These are phyloP conservation scores for Talaromyces sp. DNA, from an alignment of 2,329 filamentous ascomycete genomes.

Conservation along the genomic window DNA sequence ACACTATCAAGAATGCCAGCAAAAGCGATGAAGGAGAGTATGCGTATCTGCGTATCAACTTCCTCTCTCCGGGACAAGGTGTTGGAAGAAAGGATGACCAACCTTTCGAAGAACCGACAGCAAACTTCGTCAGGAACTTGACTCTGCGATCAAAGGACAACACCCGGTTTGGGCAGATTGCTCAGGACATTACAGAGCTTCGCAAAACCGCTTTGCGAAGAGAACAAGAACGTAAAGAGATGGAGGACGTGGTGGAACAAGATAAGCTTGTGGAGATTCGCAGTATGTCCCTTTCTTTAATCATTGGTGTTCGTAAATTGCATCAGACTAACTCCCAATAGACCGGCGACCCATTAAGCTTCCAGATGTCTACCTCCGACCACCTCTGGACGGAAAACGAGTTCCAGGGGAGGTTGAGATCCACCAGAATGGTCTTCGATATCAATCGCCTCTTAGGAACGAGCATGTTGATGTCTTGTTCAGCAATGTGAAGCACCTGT, in stretches of 20 bases:
- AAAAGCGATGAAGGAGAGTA: slow-evolving; percentile 95
- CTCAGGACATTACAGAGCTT: slow-evolving; percentile 89
- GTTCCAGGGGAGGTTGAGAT: slow-evolving; percentile 95
- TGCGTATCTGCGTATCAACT: slow-evolving; percentile 92
- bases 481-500: slow-evolving; percentile 96
- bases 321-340: slow-evolving; percentile 46
- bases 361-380: slow-evolving; percentile 92
- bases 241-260: slow-evolving; percentile 98
- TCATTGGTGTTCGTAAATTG: neutral
- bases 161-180: slow-evolving; percentile 82
- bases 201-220: slow-evolving; percentile 88
- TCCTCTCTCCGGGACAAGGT: slow-evolving; percentile 92
- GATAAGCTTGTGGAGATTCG: slow-evolving; percentile 94
- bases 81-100: slow-evolving; percentile 96
- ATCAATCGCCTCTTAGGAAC: slow-evolving; percentile 73
- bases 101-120: slow-evolving; percentile 91
- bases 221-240: slow-evolving; percentile 98
- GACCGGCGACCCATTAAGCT: slow-evolving; percentile 85
- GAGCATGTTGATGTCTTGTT: slow-evolving; percentile 92
- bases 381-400: slow-evolving; percentile 92
- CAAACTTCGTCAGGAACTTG: slow-evolving; percentile 91
- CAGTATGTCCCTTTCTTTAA: slow-evolving; percentile 53
- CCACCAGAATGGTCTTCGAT: slow-evolving; percentile 97
- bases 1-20: slow-evolving; percentile 97
- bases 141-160: slow-evolving; percentile 91